Evolutionary conservation across 1,139 yeast genomes (phyloP), one percentile per base, ranked within the genome.

Genomic region (Taiozyma onychis): DNA sequence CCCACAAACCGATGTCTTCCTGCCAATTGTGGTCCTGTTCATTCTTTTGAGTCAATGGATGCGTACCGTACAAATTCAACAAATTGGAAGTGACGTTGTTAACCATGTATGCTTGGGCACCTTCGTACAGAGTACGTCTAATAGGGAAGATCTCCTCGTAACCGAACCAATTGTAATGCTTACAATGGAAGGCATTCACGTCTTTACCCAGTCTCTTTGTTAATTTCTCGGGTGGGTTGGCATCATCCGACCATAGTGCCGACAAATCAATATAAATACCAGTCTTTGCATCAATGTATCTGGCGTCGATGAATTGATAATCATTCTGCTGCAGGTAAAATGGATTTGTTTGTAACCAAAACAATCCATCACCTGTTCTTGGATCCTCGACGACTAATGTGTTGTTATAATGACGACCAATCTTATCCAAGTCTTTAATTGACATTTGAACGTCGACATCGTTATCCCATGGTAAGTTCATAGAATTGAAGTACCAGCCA

Each of bases 231-330:
- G 63, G 61, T n/a, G 58, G 57, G 1, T 54, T 57, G 9, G 66
- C 62, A 14, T 65, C 52, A 14, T 66, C 52, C n/a, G 51, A 44
- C 64, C 64, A 61, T 41, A 81, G 63, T 0, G 80, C 86, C 2
- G 85, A 79, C 35, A 81, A 74, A 65, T 85, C 95, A 50, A 86
- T 76, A 63, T 83, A 85, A 53, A 81, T 67, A 4, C 93, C 93
- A n/a, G 84, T 75, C 53, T 81, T 83, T 9, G 80, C 71, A 62
- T 86, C 91, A 50, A 86, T 78, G 59, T 84, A 84, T 51, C 93
- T 73, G 2, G 89, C 90, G 68, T 86, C 95, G 53, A 85, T 85
- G 53, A 83, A 80, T 61, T 85, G 86, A 14, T 55, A 51, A 45
- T 77, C 76, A 55, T 76, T 76, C 39, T 70, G 73, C 41, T 63